These are phyloP conservation scores for Yarrowia sp. DNA, from an alignment of 805 yeast species.

Conservation along the genomic window DNA sequence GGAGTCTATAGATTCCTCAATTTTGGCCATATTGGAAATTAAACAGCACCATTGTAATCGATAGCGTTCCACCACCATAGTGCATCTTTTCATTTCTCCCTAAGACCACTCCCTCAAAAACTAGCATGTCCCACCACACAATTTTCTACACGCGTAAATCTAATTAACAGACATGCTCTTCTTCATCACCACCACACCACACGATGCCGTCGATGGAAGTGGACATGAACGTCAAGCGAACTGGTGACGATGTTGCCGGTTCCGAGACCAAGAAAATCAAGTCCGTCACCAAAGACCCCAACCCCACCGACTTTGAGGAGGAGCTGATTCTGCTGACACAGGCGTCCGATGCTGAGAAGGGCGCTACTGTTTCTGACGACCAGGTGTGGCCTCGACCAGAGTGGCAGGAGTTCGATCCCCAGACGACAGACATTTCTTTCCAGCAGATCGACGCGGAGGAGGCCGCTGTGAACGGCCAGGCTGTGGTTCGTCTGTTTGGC, in stretches of 20 bases:
- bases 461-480: constrained; percentile 55
- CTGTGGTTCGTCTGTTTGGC: constrained; percentile 79
- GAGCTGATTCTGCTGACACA: constrained; percentile 49
- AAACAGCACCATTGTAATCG: no score
- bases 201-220: constrained; percentile 21
- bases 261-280: constrained; percentile 8
- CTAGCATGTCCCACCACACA: neutral
- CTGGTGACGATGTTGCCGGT: neutral
- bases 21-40: no score
- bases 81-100: neutral
- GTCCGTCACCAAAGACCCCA: neutral
- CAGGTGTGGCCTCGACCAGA: constrained; percentile 56
- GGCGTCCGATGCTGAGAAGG: constrained; percentile 37
- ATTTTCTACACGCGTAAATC: neutral
- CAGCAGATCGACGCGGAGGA: constrained; percentile 98
- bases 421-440: constrained; percentile 56
- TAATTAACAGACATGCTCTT: neutral
- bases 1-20: no score
- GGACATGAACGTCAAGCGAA: constrained; percentile 16
- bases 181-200: neutral
- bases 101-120: no score
- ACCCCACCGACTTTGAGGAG: constrained; percentile 52
- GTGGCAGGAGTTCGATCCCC: constrained; percentile 50
- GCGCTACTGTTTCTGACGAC: constrained; percentile 32
- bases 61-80: no score